Evolutionary conservation across 2,329 filamentous ascomycete species (phyloP).

Genomic region (Cordyceps cicadae): DNA sequence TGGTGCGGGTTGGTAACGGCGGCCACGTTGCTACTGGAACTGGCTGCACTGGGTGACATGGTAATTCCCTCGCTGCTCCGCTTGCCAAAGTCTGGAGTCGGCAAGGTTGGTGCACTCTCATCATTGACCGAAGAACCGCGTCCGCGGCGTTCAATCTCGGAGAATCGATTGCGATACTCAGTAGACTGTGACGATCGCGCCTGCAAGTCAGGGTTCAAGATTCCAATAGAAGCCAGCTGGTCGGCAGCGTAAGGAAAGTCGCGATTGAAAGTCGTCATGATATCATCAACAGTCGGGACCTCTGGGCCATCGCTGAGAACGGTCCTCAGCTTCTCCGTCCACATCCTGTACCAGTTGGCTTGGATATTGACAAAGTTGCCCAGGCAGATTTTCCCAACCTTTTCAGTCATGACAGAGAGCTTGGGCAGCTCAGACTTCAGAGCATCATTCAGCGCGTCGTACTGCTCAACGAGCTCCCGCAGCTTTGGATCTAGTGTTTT

Average conservation of each 20-base stretch:
- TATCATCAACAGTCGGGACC: constrained; percentile 60
- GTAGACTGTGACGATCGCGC: constrained; percentile 51
- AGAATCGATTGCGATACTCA: constrained; percentile 41
- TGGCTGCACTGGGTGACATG: constrained; percentile 40
- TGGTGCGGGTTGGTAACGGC: constrained; percentile 42
- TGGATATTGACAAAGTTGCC: constrained; percentile 80
- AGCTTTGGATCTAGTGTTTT: constrained; percentile 85
- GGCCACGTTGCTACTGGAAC: constrained; percentile 19
- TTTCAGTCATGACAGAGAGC: constrained; percentile 72
- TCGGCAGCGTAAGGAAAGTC: constrained; percentile 73
- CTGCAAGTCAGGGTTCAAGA: constrained; percentile 66
- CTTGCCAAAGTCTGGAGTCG: constrained; percentile 57
- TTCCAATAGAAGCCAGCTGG: constrained; percentile 60
- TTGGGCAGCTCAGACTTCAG: constrained; percentile 86
- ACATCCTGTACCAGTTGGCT: constrained; percentile 70
- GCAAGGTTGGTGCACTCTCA: constrained; percentile 54
- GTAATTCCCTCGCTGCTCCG: constrained; percentile 60
- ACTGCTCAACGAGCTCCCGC: constrained; percentile 76
- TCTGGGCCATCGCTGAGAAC: constrained; percentile 58
- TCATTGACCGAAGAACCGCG: constrained; percentile 55
- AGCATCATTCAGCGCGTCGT: constrained; percentile 83
- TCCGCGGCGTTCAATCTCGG: constrained; percentile 42
- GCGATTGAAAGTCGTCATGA: constrained; percentile 67
- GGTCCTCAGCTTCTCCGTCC: constrained; percentile 72
- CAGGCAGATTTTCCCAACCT: constrained; percentile 74